Evolutionary conservation across 257 asterid genomes (phyloP).

Genomic region (Solanum piurae): DNA sequence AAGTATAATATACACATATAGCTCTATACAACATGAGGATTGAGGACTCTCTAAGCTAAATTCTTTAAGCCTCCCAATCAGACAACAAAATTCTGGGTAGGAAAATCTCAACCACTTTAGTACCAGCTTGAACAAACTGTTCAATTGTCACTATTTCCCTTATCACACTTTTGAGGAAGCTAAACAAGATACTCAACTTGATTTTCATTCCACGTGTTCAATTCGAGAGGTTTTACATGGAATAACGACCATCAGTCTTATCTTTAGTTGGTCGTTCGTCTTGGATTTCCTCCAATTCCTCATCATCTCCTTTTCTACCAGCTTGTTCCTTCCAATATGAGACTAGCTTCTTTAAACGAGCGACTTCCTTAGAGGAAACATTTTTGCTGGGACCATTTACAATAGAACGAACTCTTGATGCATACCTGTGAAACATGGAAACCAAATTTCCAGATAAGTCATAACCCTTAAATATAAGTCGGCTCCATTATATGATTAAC

Average conservation of each 20-base stretch:
- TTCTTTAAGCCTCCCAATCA: not conserved
- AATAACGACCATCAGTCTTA: slow-evolving; percentile 57
- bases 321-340: slow-evolving; percentile 90
- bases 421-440: slow-evolving; percentile 42
- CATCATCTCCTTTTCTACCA: slow-evolving; percentile 70
- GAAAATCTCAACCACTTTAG: not conserved
- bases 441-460: not conserved
- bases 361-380: slow-evolving; percentile 84
- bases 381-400: slow-evolving; percentile 88
- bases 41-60: not conserved
- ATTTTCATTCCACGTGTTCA: not conserved
- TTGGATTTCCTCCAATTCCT: slow-evolving; percentile 79
- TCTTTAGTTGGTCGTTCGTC: slow-evolving; percentile 53
- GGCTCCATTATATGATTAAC: not conserved
- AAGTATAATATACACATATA: not conserved
- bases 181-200: not conserved
- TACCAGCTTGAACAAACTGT: not conserved
- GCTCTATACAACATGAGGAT: not conserved
- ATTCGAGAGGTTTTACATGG: slow-evolving; percentile 31
- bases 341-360: slow-evolving; percentile 70
- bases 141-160: not conserved
- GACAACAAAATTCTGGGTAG: not conserved
- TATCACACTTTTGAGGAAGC: not conserved
- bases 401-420: slow-evolving; percentile 87
- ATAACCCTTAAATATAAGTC: not conserved